Conservation (phyloP, 805 yeast species). For the Debaryomyces maramus region DNA sequence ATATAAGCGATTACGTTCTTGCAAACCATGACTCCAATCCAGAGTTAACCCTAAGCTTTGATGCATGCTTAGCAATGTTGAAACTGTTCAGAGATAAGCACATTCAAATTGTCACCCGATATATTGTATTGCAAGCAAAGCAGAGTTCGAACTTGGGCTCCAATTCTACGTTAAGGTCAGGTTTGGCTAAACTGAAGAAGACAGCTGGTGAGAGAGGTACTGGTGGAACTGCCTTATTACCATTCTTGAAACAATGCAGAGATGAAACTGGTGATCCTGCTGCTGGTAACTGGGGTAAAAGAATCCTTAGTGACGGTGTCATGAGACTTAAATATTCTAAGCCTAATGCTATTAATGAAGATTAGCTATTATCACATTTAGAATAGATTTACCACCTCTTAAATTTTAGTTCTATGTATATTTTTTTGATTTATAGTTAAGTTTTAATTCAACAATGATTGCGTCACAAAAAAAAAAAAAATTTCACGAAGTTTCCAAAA, state of each 20-base stretch:
- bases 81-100: conserved; percentile 89
- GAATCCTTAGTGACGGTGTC: conserved; percentile 60
- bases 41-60: conserved; percentile 71
- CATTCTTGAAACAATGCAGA: conserved; percentile 91
- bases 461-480: conserved; percentile 2
- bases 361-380: conserved; percentile 17
- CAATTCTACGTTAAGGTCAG: conserved; percentile 62
- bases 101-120: conserved; percentile 88
- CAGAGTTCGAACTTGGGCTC: conserved; percentile 54
- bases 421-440: not conserved
- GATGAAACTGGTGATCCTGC: conserved; percentile 95
- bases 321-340: conserved; percentile 41
- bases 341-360: conserved; percentile 43
- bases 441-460: not conserved
- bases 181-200: conserved; percentile 53
- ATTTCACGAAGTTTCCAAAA: not conserved
- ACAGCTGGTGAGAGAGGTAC: conserved; percentile 71
- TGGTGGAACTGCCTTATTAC: conserved; percentile 90
- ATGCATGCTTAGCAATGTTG: conserved; percentile 86
- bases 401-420: not conserved
- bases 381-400: not conserved
- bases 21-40: conserved; percentile 38
- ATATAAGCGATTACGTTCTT: conserved; percentile 64
- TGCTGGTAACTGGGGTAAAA: conserved; percentile 88
- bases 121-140: conserved; percentile 77